phyloP scores from a whole-genome alignment of 345 rosid species.

The Eucalyptus rudis region DNA sequence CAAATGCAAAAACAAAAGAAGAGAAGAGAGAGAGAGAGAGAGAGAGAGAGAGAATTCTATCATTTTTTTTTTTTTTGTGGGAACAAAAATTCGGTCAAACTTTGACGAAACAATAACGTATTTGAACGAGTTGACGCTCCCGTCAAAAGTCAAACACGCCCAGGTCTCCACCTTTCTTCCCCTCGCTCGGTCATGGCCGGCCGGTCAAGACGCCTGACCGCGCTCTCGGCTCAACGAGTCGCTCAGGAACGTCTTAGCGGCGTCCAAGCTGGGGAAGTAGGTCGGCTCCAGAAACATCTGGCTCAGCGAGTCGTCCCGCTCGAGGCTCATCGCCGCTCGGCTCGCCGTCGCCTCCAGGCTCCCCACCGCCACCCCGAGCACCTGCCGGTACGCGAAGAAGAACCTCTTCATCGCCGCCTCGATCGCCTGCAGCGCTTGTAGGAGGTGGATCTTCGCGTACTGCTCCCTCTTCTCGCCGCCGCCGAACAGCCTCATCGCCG shows the following conservation, averaged over 20 bases:
- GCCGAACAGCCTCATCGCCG: conserved; percentile 75
- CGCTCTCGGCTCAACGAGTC: conserved; percentile 31
- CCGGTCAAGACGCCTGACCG: background rate
- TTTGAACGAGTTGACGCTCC: background rate
- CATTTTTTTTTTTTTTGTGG: background rate
- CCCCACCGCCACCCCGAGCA: conserved; percentile 69
- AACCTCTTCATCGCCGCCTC: conserved; percentile 76
- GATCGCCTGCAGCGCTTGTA: conserved; percentile 67
- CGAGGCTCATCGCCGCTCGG: conserved; percentile 28
- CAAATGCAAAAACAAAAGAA: background rate
- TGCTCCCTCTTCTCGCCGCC: conserved; percentile 21
- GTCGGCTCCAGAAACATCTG: conserved; percentile 86
- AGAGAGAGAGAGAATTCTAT: background rate
- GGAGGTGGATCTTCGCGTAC: conserved; percentile 41
- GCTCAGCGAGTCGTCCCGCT: conserved; percentile 50
- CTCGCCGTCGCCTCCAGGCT: conserved; percentile 68
- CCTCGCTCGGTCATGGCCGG: background rate
- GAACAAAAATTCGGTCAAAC: background rate
- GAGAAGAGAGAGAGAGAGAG: background rate
- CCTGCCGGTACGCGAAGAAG: conserved; percentile 56
- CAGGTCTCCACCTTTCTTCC: background rate
- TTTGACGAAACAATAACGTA: background rate
- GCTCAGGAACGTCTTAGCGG: conserved; percentile 92
- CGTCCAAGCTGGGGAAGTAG: conserved; percentile 89
- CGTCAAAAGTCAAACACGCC: background rate